A percentile compares a stretch with the other conserved stretches of the same genome.
phyloP scores from a whole-genome alignment of 176 grass and related monocot genomes.

The Phoenix dactylifera region DNA sequence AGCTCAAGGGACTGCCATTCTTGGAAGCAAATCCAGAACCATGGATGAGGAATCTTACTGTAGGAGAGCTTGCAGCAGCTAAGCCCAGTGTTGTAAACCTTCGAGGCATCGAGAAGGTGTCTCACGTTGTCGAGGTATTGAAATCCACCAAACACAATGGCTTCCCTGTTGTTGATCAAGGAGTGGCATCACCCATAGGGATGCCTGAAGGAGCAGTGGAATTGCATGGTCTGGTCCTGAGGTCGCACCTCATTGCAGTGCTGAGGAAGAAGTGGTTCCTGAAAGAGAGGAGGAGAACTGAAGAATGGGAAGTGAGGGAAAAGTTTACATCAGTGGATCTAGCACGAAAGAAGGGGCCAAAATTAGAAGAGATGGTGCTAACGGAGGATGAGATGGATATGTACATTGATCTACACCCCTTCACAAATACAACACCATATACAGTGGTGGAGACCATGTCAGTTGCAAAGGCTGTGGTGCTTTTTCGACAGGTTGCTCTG shows the following conservation, averaged over 20 bases:
- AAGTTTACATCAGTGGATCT: slow-evolving; percentile 63
- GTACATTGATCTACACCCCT: slow-evolving; percentile 73
- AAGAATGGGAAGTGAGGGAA: slow-evolving; percentile 67
- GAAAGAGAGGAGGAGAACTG: slow-evolving; percentile 45
- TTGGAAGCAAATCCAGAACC: slow-evolving; percentile 65
- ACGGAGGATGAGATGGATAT: slow-evolving; percentile 71
- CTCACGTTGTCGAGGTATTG: slow-evolving; percentile 40
- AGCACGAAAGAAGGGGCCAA: slow-evolving; percentile 42
- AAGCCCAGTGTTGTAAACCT: slow-evolving; percentile 50
- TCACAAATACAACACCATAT: slow-evolving; percentile 85
- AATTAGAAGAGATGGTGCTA: slow-evolving; percentile 21
- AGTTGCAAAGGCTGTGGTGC: slow-evolving; percentile 77
- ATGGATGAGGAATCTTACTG: slow-evolving; percentile 87
- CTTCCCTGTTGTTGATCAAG: slow-evolving; percentile 63
- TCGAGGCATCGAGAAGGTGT: slow-evolving; percentile 58
- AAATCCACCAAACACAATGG: slow-evolving; percentile 57
- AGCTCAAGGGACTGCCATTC: slow-evolving; percentile 86
- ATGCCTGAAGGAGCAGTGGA: slow-evolving; percentile 25
- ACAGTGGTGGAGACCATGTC: slow-evolving; percentile 99
- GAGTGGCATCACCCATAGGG: background rate
- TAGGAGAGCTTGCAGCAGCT: slow-evolving; percentile 56
- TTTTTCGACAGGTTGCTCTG: slow-evolving; percentile 66
- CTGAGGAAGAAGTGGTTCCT: slow-evolving; percentile 74
- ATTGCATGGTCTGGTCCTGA: slow-evolving; percentile 69
- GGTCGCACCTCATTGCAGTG: slow-evolving; percentile 55